Base-by-base conservation (phyloP, 441 rosid genomes). In the Oxalis stricta region DNA sequence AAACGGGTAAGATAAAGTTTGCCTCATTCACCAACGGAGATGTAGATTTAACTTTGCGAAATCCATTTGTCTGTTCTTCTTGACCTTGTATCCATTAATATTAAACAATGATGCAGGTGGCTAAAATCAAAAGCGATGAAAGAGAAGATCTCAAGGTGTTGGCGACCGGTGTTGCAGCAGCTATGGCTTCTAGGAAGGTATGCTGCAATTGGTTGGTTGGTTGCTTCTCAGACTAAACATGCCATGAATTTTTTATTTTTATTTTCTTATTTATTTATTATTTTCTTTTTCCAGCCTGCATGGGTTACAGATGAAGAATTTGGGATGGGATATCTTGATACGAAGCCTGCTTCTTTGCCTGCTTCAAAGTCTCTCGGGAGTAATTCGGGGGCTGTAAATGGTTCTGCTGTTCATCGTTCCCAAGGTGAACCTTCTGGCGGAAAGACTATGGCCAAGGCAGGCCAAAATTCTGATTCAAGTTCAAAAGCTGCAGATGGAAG, bases 271-370 rank as follows among this genome's bases (percentile, higher is more conserved):
- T n/a, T n/a, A n/a, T n/a, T n/a, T n/a, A n/a, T n/a, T n/a, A n/a
- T n/a, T n/a, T 53, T 7, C 35, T 31, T 16, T 65, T 40, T 71
- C 56, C 85, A 93, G 99, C 75, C 95, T 30, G 77, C 76, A 37
- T 93, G 99, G 99, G 93, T 93, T 33, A 88, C 97, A 0, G 99
- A 93, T 62, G 99, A 93, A 65, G 99, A 93, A 65, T 93, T 88
- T 70, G 93, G 96, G 58, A 84, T 84, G 99, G 99, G 99, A 59
- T 88, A 75, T 64, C 82, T 93, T 46, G 97, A 93, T 50, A 61
- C 80, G 43, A 93, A 82, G 68, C 82, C 91, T 52, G 77, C 77
- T 53, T 75, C 85, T 31, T 53, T 78, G 18, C 58, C 65, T 33
- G 70, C 75, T 45, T 55, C 84, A 43, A 84, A 78, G 67, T 68